A percentile compares a stretch with the other conserved stretches of the same genome.
phyloP scores from a whole-genome alignment of 2,329 filamentous ascomycete species.

The Pyrenochaeta sp. region DNA sequence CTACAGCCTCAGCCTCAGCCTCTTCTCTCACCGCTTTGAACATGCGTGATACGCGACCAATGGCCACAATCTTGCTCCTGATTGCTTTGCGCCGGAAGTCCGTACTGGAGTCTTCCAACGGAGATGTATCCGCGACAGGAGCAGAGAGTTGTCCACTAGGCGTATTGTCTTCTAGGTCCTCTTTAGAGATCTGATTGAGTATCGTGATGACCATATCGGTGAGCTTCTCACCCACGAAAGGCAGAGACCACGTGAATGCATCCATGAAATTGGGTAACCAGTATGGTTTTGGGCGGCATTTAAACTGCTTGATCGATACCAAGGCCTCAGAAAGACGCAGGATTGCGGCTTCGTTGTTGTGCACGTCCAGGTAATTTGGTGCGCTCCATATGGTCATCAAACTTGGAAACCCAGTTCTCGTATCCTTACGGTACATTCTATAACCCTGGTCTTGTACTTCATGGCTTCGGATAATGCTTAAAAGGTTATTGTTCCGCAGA shows the following conservation, averaged over 20 bases:
- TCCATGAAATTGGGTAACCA: not conserved
- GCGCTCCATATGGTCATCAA: not conserved
- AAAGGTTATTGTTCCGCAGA: not conserved
- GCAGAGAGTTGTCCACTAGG: too few relatives aligned
- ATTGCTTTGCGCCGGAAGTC: too few relatives aligned
- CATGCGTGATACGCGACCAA: too few relatives aligned
- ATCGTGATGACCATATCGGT: too few relatives aligned
- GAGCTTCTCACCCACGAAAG: not conserved
- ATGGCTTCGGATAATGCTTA: not conserved
- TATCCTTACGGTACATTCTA: not conserved
- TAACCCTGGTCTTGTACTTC: not conserved
- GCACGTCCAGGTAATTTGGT: not conserved
- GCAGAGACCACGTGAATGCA: not conserved
- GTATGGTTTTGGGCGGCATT: not conserved
- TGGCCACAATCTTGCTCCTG: too few relatives aligned
- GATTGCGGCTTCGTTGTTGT: not conserved
- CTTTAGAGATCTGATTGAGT: too few relatives aligned
- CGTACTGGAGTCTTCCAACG: too few relatives aligned
- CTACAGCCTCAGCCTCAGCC: too few relatives aligned
- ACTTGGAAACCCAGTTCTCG: not conserved
- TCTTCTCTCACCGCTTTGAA: too few relatives aligned
- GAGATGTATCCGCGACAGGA: too few relatives aligned
- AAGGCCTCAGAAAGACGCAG: too few relatives aligned
- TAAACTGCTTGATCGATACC: not conserved
- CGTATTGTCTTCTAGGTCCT: too few relatives aligned